A percentile compares a stretch with the other conserved stretches of the same genome.
These are phyloP conservation scores for Allomyces javanicus DNA, from an alignment of 192 early-diverging fungal species.

Conservation along the genomic window DNA sequence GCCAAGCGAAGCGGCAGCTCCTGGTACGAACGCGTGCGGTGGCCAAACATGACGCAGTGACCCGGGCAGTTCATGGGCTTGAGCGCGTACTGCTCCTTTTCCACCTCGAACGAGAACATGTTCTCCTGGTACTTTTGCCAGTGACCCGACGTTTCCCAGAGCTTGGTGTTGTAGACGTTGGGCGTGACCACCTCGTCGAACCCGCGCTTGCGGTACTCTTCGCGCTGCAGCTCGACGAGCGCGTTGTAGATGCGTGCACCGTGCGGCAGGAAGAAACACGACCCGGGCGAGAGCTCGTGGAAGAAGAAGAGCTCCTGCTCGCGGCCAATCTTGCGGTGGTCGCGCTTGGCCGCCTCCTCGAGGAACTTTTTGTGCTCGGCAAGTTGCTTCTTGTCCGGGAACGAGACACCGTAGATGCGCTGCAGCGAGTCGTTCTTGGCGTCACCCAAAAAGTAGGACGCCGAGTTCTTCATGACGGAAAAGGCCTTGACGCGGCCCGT, in stretches of 20 bases:
- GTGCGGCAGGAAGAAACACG: constrained; percentile 86
- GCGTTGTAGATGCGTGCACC: constrained; percentile 92
- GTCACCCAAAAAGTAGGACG: constrained; percentile 95
- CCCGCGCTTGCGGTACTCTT: constrained; percentile 76
- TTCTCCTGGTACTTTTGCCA: constrained; percentile 91
- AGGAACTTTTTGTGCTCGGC: constrained; percentile 87
- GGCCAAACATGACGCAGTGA: constrained; percentile 79
- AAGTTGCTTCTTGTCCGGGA: constrained; percentile 97
- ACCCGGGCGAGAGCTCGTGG: constrained; percentile 83
- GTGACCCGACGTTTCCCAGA: constrained; percentile 93
- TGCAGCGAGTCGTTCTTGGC: constrained; percentile 94
- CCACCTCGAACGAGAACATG: constrained; percentile 88
- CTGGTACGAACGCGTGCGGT: constrained; percentile 54
- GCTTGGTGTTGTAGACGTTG: constrained; percentile 95
- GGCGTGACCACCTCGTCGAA: constrained; percentile 93
- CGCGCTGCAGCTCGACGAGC: constrained; percentile 51
- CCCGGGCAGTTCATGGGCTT: constrained; percentile 99
- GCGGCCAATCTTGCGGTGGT: constrained; percentile 88
- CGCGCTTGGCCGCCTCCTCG: constrained; percentile 87
- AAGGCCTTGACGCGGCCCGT: constrained; percentile 88
- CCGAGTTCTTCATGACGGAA: constrained; percentile 85
- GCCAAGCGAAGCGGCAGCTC: constrained; percentile 77
- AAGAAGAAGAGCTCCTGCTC: constrained; percentile 99
- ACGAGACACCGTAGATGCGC: constrained; percentile 96
- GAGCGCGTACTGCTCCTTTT: constrained; percentile 91